Evolutionary conservation across 2,329 filamentous ascomycete genomes (phyloP), one percentile per base, ranked within the genome.

Genomic region (Geosmithia putterillii): DNA sequence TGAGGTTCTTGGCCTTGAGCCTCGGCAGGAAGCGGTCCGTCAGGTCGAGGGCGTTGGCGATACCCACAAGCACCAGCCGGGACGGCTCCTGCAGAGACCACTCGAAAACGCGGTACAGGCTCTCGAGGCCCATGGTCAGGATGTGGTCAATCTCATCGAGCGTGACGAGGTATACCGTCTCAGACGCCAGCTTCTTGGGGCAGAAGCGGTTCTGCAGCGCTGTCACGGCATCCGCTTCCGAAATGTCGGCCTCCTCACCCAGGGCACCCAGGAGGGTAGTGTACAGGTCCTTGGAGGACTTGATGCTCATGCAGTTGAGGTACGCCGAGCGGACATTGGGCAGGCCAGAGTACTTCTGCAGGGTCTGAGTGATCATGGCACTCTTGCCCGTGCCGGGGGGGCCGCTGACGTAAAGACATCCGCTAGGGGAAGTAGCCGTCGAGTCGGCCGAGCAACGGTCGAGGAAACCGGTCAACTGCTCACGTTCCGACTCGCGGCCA

Each of bases 271-370:
- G 64, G 17, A 98, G 67, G 18, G 82, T 89, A 48, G 74, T 73
- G 61, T 94, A 94, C 19, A 98, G 72, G 57, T 95, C 89, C 50
- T 79, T 81, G 2, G 88, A 86, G 28, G 80, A 86, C 56, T 92
- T 94, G 62, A 95, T 81, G 62, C 89, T 95, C 81, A 95, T 95
- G 64, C 92, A 98, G 60, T 98, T 98, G 70, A 98, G 74, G 56
- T 89, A 90, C 2, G 81, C 80, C 43, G 81, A 79, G 53, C 77
- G 79, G 43, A 92, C 67, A 4, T 67, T 60, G 15, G 71, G 65
- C 28, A 67, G 65, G 4, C 65, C 57, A 10, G 66, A 65, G 41
- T 82, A 63, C 38, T 78, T 69, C 40, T 76, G 67, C 40, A 83
- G 83, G 42, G 94, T 76, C 57, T 94, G 82, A 48, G 81, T 81